phyloP scores from a whole-genome alignment of 2,329 filamentous ascomycete genomes.

The Sporothrix sp. region DNA sequence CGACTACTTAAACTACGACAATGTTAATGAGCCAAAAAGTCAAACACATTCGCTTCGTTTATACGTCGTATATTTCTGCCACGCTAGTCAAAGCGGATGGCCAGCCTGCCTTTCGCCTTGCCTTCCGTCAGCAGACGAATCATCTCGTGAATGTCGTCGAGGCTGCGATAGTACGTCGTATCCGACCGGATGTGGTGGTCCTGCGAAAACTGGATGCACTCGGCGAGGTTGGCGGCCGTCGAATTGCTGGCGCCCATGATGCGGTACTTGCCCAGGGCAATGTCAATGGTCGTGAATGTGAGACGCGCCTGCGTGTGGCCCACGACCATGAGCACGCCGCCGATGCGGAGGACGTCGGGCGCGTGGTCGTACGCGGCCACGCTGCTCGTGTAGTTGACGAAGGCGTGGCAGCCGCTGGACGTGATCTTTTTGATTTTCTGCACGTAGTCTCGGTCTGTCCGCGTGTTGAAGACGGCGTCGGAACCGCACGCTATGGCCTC shows the following conservation, averaged over 20 bases:
- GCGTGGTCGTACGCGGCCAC: conserved; percentile 9
- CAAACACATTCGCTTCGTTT: too few species aligned
- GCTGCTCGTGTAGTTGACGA: conserved; percentile 13
- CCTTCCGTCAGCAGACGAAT: conserved; percentile 26
- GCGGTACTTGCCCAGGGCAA: conserved; percentile 13
- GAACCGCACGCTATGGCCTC: conserved; percentile 18
- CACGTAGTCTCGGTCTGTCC: conserved; percentile 16
- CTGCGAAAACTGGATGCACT: conserved; percentile 14
- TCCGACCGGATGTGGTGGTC: conserved; percentile 15
- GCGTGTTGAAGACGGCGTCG: conserved; percentile 18
- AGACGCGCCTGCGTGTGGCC: conserved; percentile 12
- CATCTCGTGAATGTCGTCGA: conserved; percentile 26
- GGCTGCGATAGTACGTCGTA: background rate
- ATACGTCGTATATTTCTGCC: too few species aligned
- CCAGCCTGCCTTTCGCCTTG: conserved; percentile 6
- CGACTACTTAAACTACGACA: too few species aligned
- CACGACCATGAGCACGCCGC: conserved; percentile 9
- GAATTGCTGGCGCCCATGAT: conserved; percentile 18
- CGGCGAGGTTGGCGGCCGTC: conserved; percentile 11
- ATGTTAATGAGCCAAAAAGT: too few species aligned
- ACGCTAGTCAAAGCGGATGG: conserved; percentile 23
- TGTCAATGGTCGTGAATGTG: conserved; percentile 11
- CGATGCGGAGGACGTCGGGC: conserved; percentile 2
- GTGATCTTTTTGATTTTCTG: conserved; percentile 6
- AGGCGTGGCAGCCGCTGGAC: conserved; percentile 8